Base-by-base conservation (phyloP, 495 filamentous ascomycete species). In the Hypomontagnella submonticulosa region DNA sequence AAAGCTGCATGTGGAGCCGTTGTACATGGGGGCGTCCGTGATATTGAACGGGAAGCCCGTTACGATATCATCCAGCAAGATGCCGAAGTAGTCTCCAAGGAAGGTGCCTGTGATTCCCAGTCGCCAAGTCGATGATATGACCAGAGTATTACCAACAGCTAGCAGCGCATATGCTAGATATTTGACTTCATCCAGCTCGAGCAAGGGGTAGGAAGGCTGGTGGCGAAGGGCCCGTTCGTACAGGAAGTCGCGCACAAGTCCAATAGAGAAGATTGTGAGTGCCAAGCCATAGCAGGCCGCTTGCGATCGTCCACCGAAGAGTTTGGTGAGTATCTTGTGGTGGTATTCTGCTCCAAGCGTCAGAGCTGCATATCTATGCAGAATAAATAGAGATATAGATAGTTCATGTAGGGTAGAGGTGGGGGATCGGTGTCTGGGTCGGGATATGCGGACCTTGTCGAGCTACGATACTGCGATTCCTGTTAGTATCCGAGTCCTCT, bases 101-200 rank as follows among this genome's bases (percentile, higher is more conserved):
- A 97, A 99, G 65, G 95, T 99, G 56, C 95, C 96, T 8, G 95
- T 98, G 61, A 99, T 83, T 42, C 95, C 95, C n/a, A 99, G 85
- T 23, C 88, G 90, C 86, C 88, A 97, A 80, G 96, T 98, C 61
- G 87, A 91, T 27, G 88, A 88, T 13, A 98, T 74, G 20, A 99
- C 95, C 13, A 99, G 86, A 53, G 90, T 76, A 71, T 97, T 97
- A 42, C 95, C 96, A 37, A 80, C 57, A 41, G 83, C 82, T 67
- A 98, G 83, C 38, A 97, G 82, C 8, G 76, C 80, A 53, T 88
- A 90, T 38, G 89, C 91, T 15, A 89, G 73, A 59, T 79, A 79
- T 38, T 84, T 83, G 34, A 84, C 78, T 38, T 78, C 63, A 1
- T 79, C 72, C 13, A 73, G 75, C 58, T 83, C 72, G 65, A 94